Base-by-base conservation (phyloP, 2,329 filamentous ascomycete genomes). In the Lachnellula willkommii region DNA sequence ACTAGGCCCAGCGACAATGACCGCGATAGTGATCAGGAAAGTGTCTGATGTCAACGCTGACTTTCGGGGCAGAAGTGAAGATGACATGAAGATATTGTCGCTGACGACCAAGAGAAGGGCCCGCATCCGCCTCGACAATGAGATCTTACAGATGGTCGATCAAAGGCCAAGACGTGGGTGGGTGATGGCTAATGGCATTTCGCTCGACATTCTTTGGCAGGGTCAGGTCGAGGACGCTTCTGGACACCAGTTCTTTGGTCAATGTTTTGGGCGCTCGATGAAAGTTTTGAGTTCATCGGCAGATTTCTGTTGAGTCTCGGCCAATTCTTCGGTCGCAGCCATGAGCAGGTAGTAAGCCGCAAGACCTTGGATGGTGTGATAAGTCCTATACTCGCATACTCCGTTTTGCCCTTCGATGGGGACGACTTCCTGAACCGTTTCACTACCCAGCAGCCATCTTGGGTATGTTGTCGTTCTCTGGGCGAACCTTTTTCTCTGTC, bases 301-400 rank as follows among this genome's bases (percentile, higher is more conserved):
- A 50, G 45, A 53, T 36, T 50, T 40, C 26, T 37, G 50, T 37
- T 56, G 54, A 6, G 32, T 46, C 1, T 60, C 60, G 14, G 12
- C 14, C 22, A 64, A 42, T 12, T 65, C 63, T 40, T 59, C 60
- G 22, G 43, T 50, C 11, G 57, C 47, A 9, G 56, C 59, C 28
- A 63, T 49, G 15, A 63, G 50, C 14, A 60, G 53, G 48, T 60
- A 64, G 49, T 63, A 65, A 9, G 62, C 58, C 48, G 56, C 64
- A 9, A 63, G 11, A 8, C 63, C 64, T 17, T 55, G 43, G 14
- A 59, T 9, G 3, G 62, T 66, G 8, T 52, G 48, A 47, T 54
- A 65, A 12, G 54, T 61, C 24, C 63, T 52, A 48, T 63, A 65
- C 45, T 66, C 63, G 43, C 60, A 66, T 22, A 54, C 26, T 12